Evolutionary conservation across 176 grass and related monocot genomes (phyloP).

Genomic region (Hsuehochloa calcarea): DNA sequence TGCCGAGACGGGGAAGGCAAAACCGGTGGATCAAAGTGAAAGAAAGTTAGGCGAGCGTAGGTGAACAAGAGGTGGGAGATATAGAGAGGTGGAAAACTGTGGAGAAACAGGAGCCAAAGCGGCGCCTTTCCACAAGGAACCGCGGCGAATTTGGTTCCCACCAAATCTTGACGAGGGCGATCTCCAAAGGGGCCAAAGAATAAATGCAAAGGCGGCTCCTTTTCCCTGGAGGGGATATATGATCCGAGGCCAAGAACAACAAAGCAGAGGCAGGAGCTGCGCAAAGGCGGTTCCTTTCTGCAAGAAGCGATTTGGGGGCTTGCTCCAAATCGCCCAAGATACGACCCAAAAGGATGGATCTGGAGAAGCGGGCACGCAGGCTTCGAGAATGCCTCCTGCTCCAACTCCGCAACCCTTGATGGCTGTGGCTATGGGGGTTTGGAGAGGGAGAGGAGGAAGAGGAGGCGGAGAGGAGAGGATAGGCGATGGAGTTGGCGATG

Average conservation of each 20-base stretch:
- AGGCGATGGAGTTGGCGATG: slow-evolving; percentile 24
- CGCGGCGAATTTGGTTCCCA: slow-evolving; percentile 49
- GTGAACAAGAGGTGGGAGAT: slow-evolving; percentile 37
- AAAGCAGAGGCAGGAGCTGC: slow-evolving; percentile 28
- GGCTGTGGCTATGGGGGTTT: slow-evolving; percentile 9
- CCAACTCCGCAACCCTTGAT: neutral
- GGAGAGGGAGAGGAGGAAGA: neutral
- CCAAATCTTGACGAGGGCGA: slow-evolving; percentile 51
- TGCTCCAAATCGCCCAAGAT: slow-evolving; percentile 34
- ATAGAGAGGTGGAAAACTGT: slow-evolving; percentile 35
- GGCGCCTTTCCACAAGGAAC: slow-evolving; percentile 41
- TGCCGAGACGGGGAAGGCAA: slow-evolving; percentile 6
- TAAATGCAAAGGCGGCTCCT: slow-evolving; percentile 40
- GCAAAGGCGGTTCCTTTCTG: slow-evolving; percentile 39
- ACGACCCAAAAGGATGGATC: slow-evolving; percentile 40
- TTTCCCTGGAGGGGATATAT: slow-evolving; percentile 30
- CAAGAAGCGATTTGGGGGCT: slow-evolving; percentile 34
- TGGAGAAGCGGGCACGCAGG: slow-evolving; percentile 17
- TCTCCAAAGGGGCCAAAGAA: slow-evolving; percentile 47
- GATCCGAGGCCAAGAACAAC: slow-evolving; percentile 29
- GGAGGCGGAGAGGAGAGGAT: neutral
- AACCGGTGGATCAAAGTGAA: slow-evolving; percentile 43
- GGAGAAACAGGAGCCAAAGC: slow-evolving; percentile 52
- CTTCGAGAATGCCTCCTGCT: slow-evolving; percentile 31
- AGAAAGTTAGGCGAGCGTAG: slow-evolving; percentile 47